Conservation (phyloP, 2,329 filamentous ascomycete species). For the Ceratocystiopsis sp. region DNA sequence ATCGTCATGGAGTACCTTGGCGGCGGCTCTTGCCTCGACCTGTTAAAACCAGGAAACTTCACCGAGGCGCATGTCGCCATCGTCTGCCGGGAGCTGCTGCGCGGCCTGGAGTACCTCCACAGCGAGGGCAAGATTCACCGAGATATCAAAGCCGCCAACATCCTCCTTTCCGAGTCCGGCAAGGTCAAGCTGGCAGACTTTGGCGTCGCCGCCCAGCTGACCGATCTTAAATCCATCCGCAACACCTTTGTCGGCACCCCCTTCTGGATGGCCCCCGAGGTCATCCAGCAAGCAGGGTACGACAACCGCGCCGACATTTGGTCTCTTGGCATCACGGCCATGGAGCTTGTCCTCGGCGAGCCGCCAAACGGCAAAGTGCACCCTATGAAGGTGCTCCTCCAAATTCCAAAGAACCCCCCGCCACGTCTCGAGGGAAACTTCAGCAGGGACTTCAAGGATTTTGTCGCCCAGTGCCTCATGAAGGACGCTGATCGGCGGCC, state of each 20-base stretch:
- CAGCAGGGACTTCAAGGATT: constrained; percentile 86
- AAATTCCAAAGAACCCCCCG: constrained; percentile 76
- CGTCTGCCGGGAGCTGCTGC: constrained; percentile 77
- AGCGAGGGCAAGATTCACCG: constrained; percentile 89
- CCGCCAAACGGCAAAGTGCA: constrained; percentile 75
- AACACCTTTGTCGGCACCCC: constrained; percentile 97
- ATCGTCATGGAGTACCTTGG: constrained; percentile 98
- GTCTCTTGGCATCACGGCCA: constrained; percentile 82
- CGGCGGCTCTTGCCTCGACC: constrained; percentile 83
- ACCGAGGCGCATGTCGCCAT: constrained; percentile 84
- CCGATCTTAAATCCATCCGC: constrained; percentile 91
- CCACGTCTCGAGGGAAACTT: constrained; percentile 74
- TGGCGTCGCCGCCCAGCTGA: constrained; percentile 88
- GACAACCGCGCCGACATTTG: constrained; percentile 90
- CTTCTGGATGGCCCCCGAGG: constrained; percentile 93
- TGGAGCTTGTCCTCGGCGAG: constrained; percentile 77
- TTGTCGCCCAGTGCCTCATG: constrained; percentile 74
- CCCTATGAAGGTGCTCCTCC: constrained; percentile 85
- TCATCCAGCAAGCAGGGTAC: constrained; percentile 69
- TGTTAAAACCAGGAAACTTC: constrained; percentile 83
- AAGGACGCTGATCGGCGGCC: constrained; percentile 80
- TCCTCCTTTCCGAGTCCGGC: constrained; percentile 77
- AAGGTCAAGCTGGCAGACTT: constrained; percentile 96
- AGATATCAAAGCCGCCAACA: constrained; percentile 92
- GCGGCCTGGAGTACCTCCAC: constrained; percentile 85